These are phyloP conservation scores for Saksenaea vasiformis DNA, from an alignment of 371 early-diverging fungal species.

Conservation along the genomic window DNA sequence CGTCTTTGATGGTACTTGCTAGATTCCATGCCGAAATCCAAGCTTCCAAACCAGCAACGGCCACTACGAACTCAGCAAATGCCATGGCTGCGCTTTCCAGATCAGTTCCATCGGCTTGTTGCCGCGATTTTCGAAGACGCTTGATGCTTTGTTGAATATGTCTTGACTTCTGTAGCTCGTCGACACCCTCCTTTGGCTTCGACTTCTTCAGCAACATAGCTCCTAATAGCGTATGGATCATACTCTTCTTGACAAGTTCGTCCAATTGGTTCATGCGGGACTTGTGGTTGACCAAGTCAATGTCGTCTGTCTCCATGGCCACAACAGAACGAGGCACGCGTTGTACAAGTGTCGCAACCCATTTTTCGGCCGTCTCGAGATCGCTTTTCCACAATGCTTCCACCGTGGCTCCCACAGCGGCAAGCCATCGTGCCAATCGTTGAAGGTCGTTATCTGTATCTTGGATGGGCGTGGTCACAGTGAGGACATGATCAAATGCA, in stretches of 20 bases:
- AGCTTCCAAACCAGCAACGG: conserved; percentile 35
- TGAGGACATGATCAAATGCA: conserved; percentile 3
- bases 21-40: conserved; percentile 37
- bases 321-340: conserved; percentile 32
- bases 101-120: conserved; percentile 11
- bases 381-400: conserved; percentile 40
- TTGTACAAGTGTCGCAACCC: conserved; percentile 21
- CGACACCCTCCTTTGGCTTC: conserved; percentile 16
- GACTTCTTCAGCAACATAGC: conserved; percentile 22
- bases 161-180: conserved; percentile 29
- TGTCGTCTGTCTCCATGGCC: conserved; percentile 4
- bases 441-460: conserved; percentile 21
- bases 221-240: conserved; percentile 35
- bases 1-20: conserved; percentile 5
- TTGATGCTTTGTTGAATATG: conserved; percentile 9
- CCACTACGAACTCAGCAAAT: conserved; percentile 40
- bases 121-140: background rate
- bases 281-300: conserved; percentile 17
- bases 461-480: conserved; percentile 8
- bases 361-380: conserved; percentile 18
- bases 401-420: conserved; percentile 32
- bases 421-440: conserved; percentile 39
- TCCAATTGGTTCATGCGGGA: conserved; percentile 22
- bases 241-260: conserved; percentile 25
- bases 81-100: conserved; percentile 34